These are phyloP conservation scores for Pulveroboletus sp. DNA, from an alignment of 768 basidiomycete genomes.

Conservation along the genomic window DNA sequence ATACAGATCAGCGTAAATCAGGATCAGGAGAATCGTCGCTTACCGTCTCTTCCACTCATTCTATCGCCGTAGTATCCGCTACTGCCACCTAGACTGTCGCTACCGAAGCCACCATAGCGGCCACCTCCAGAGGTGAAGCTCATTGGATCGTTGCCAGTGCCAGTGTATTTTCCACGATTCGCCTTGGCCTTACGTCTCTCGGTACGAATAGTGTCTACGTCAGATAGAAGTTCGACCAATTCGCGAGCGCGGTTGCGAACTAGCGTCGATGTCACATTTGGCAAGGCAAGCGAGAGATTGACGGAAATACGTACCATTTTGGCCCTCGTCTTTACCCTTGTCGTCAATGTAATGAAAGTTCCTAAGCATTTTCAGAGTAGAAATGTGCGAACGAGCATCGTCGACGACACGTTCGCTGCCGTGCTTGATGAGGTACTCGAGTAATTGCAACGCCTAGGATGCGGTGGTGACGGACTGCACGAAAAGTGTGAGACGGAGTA, in stretches of 20 bases:
- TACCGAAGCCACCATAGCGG: constrained; percentile 71
- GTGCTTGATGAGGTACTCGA: constrained; percentile 96
- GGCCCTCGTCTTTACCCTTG: constrained; percentile 96
- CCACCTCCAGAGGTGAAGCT: constrained; percentile 58
- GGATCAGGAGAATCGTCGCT: constrained; percentile 14
- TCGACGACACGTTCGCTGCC: constrained; percentile 98
- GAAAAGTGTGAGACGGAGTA: constrained; percentile 18
- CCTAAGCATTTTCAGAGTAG: constrained; percentile 95
- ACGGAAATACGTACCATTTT: constrained; percentile 69
- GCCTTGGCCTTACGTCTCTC: constrained; percentile 92
- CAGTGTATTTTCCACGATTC: constrained; percentile 88
- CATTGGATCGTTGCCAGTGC: constrained; percentile 80
- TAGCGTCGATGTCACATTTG: constrained; percentile 31
- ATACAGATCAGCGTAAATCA: constrained; percentile 5
- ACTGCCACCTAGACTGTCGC: constrained; percentile 41
- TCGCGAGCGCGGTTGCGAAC: constrained; percentile 95
- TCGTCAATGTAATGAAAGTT: constrained; percentile 99
- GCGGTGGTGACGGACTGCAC: neutral
- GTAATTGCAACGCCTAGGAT: constrained; percentile 78
- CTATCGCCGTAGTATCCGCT: constrained; percentile 45
- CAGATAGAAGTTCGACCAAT: constrained; percentile 85
- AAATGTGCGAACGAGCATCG: constrained; percentile 91
- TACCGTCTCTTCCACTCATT: constrained; percentile 40
- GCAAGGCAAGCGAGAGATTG: neutral
- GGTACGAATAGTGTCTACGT: constrained; percentile 84